Conservation (phyloP, 441 rosid species). For the Populus trichocarpa region DNA sequence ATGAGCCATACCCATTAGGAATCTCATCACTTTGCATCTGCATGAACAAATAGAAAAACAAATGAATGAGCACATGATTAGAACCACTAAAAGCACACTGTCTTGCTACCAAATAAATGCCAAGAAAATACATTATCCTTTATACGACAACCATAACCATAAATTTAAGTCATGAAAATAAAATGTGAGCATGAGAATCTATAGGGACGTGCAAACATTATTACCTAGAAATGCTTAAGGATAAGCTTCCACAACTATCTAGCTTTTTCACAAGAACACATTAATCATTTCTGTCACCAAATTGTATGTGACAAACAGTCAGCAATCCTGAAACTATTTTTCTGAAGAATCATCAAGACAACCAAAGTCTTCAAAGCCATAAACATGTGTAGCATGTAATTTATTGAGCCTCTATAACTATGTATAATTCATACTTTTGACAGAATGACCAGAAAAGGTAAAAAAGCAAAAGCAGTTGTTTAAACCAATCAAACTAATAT, state of each 20-base stretch:
- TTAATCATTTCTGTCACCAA: not conserved
- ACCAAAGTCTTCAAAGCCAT: not conserved
- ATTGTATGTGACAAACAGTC: not conserved
- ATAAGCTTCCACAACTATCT: not conserved
- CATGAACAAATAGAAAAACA: slow-evolving; percentile 16
- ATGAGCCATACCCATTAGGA: slow-evolving; percentile 42
- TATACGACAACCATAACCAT: not conserved
- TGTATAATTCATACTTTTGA: not conserved
- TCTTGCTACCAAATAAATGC: slow-evolving; percentile 2
- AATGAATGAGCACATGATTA: slow-evolving; percentile 8
- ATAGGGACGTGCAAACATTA: not conserved
- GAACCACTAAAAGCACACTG: not conserved
- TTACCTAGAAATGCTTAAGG: not conserved
- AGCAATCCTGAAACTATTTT: not conserved
- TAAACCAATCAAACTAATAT: not conserved
- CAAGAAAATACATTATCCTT: not conserved
- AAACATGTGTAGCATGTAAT: not conserved
- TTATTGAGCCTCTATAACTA: not conserved
- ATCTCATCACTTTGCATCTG: slow-evolving; percentile 42
- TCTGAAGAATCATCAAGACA: not conserved
- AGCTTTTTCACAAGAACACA: slow-evolving; percentile 2
- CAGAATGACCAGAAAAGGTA: not conserved
- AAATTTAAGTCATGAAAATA: not conserved
- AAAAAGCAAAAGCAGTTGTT: slow-evolving; percentile 2
- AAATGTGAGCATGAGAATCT: not conserved